These are phyloP conservation scores for Ascochyta rabiei DNA, from an alignment of 2,329 filamentous ascomycete species.

Conservation along the genomic window DNA sequence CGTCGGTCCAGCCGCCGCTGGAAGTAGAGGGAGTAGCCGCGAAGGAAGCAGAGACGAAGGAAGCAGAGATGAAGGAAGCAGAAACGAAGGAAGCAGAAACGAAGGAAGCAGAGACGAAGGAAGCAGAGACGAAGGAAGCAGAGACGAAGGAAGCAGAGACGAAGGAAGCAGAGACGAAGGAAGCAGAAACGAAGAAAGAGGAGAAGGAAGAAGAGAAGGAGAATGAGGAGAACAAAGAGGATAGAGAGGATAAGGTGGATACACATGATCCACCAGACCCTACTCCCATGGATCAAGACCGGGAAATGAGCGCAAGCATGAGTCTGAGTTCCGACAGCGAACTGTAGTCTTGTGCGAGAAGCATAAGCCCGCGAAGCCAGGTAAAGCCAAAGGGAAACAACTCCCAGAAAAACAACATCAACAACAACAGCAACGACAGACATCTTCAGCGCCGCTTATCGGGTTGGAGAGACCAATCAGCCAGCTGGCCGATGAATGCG, in stretches of 20 bases:
- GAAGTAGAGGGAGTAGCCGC: background rate
- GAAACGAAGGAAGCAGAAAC: background rate
- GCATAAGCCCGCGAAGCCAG: no score
- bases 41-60: background rate
- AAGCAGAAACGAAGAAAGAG: background rate
- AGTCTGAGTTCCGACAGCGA: slow-evolving; percentile 4
- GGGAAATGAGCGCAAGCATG: slow-evolving; percentile 7
- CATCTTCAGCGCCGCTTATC: no score
- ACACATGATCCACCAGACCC: background rate
- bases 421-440: no score
- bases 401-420: no score
- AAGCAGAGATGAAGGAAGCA: background rate
- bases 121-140: background rate
- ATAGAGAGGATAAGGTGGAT: background rate
- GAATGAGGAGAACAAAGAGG: background rate
- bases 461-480: no score
- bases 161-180: background rate
- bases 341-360: background rate
- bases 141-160: background rate
- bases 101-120: background rate
- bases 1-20: background rate
- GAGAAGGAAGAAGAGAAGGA: no score
- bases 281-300: background rate
- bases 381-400: no score
- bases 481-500: no score